Percentiles rank a stretch among this genome's conserved stretches.
Conservation (phyloP, 1,139 yeast species). For the Meyerozyma smithsonii region DNA sequence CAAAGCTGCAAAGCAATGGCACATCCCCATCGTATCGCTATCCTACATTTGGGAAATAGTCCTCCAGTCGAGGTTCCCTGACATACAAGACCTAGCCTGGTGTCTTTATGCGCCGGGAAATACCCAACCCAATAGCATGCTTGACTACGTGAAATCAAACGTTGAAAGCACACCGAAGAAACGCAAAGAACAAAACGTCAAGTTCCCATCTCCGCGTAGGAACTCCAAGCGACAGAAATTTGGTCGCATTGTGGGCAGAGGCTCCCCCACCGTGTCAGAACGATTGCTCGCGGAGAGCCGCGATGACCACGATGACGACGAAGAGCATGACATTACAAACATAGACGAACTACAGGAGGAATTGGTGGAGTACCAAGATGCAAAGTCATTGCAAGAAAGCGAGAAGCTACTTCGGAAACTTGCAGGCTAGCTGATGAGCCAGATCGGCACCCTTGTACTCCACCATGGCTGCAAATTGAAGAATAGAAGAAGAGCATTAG, state of each 20-base stretch:
- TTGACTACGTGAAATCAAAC: slow-evolving; percentile 26
- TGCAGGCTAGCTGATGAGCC: slow-evolving; percentile 7
- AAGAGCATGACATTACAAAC: slow-evolving; percentile 16
- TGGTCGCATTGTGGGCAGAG: slow-evolving; percentile 29
- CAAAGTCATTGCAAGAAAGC: slow-evolving; percentile 23
- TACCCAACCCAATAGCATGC: slow-evolving; percentile 23
- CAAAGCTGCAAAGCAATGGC: slow-evolving; percentile 53
- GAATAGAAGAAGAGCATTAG: no score
- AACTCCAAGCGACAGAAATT: slow-evolving; percentile 23
- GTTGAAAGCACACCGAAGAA: slow-evolving; percentile 8
- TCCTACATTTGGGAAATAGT: slow-evolving; percentile 48
- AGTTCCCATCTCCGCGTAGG: slow-evolving; percentile 40
- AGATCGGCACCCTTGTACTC: no score
- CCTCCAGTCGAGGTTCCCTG: slow-evolving; percentile 26
- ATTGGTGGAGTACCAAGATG: slow-evolving; percentile 26
- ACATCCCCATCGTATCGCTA: slow-evolving; percentile 51
- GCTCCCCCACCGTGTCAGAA: slow-evolving; percentile 14
- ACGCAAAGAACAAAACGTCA: slow-evolving; percentile 9
- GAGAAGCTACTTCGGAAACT: slow-evolving; percentile 25
- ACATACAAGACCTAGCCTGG: slow-evolving; percentile 42
- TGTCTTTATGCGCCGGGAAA: slow-evolving; percentile 46
- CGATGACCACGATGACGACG: slow-evolving; percentile 9
- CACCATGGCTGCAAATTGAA: no score
- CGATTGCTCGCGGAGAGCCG: slow-evolving; percentile 9
- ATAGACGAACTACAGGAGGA: slow-evolving; percentile 18